A percentile compares a stretch with the other conserved stretches of the same genome.
These are phyloP conservation scores for Helichrysum umbraculigerum DNA, from an alignment of 129 eudicot genomes.

Conservation along the genomic window DNA sequence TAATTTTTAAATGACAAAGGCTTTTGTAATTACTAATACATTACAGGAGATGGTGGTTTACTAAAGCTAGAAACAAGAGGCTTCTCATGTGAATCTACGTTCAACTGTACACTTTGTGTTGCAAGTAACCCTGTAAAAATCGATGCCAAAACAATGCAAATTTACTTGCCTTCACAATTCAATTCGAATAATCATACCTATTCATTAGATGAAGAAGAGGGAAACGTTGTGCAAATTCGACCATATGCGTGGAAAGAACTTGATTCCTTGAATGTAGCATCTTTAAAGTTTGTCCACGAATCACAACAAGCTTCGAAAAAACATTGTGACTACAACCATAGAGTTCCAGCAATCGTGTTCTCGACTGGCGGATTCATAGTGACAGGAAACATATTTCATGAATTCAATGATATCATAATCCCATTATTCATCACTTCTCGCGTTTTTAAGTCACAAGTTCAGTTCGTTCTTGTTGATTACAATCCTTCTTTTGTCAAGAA, in stretches of 20 bases:
- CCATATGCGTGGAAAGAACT: slow-evolving; percentile 1
- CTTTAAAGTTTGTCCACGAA: slow-evolving; percentile 28
- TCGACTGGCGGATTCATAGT: slow-evolving; percentile 43
- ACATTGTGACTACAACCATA: slow-evolving; percentile 27
- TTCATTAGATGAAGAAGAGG: too few species aligned
- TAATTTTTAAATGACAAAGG: too few species aligned
- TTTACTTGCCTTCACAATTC: too few species aligned
- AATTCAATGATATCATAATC: slow-evolving; percentile 60
- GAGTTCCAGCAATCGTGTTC: slow-evolving; percentile 54
- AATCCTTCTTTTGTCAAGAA: slow-evolving; percentile 38
- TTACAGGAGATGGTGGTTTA: too few species aligned
- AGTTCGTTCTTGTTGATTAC: slow-evolving; percentile 47
- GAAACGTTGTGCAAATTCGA: too few species aligned
- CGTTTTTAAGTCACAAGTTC: slow-evolving; percentile 44
- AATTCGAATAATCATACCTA: too few species aligned
- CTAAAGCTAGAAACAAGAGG: too few species aligned
- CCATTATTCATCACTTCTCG: slow-evolving; percentile 62
- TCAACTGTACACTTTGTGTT: too few species aligned
- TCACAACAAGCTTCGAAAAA: slow-evolving; percentile 9
- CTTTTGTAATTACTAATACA: too few species aligned
- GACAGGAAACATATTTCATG: slow-evolving; percentile 63
- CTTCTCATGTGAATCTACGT: too few species aligned
- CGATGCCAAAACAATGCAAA: too few species aligned
- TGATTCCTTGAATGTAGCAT: slow-evolving; percentile 24
- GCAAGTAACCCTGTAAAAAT: too few species aligned